These are phyloP conservation scores for Neonectria punicea DNA, from an alignment of 2,329 filamentous ascomycete genomes.

Conservation along the genomic window DNA sequence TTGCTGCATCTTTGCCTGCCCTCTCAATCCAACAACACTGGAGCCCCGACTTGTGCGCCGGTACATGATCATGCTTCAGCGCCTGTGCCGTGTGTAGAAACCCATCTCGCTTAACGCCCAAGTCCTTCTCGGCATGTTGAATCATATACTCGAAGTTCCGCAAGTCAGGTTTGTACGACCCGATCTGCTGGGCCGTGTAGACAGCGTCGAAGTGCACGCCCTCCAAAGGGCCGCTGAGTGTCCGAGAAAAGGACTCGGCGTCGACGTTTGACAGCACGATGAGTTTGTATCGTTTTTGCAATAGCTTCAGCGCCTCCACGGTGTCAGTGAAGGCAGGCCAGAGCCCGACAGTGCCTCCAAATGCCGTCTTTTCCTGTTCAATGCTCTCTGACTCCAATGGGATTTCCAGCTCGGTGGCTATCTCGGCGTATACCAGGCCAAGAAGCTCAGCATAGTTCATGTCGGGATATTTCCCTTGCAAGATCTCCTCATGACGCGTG, in stretches of 20 bases:
- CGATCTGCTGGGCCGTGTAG: slow-evolving; percentile 75
- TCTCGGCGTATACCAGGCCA: slow-evolving; percentile 53
- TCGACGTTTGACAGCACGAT: slow-evolving; percentile 67
- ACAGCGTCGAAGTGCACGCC: slow-evolving; percentile 66
- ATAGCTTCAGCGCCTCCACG: slow-evolving; percentile 59
- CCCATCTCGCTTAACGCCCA: slow-evolving; percentile 62
- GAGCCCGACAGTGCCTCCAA: slow-evolving; percentile 60
- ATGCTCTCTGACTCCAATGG: slow-evolving; percentile 41
- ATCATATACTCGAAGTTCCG: slow-evolving; percentile 74
- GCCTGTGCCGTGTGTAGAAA: slow-evolving; percentile 77
- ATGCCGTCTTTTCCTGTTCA: slow-evolving; percentile 51
- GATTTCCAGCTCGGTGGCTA: slow-evolving; percentile 56
- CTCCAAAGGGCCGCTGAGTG: slow-evolving; percentile 55
- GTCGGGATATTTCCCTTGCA: slow-evolving; percentile 64
- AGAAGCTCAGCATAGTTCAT: slow-evolving; percentile 70
- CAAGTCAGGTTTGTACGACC: slow-evolving; percentile 74
- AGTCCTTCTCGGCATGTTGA: slow-evolving; percentile 58
- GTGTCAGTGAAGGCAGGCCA: slow-evolving; percentile 70
- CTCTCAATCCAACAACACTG: slow-evolving; percentile 69
- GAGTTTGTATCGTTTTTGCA: slow-evolving; percentile 64
- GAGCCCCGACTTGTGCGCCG: slow-evolving; percentile 67
- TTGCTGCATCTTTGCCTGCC: slow-evolving; percentile 38
- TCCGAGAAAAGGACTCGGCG: slow-evolving; percentile 56
- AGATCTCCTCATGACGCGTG: slow-evolving; percentile 56
- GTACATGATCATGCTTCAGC: slow-evolving; percentile 74